phyloP scores from a whole-genome alignment of 305 asterid species.

The Fraxinus angustifolia region DNA sequence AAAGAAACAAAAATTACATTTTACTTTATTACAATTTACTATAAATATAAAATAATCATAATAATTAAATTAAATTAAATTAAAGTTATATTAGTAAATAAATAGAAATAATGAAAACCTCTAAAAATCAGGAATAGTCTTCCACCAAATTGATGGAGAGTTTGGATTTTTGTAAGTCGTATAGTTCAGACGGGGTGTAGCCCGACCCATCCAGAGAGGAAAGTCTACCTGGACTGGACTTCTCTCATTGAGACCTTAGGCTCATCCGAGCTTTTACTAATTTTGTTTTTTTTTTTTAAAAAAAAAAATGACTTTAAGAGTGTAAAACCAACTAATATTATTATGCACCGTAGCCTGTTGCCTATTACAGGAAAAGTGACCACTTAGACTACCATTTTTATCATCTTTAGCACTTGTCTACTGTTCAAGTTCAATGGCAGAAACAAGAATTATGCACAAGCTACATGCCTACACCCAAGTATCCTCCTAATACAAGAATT shows the following conservation, averaged over 20 bases:
- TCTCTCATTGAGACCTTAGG: too few relatives aligned
- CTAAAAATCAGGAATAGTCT: not conserved
- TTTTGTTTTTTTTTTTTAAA: too few relatives aligned
- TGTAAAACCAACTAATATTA: not conserved
- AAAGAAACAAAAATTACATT: too few relatives aligned
- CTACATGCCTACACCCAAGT: not conserved
- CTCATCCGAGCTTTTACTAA: too few relatives aligned
- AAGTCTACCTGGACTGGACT: not conserved
- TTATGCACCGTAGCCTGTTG: not conserved
- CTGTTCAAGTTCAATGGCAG: too few relatives aligned
- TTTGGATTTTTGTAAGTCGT: not conserved
- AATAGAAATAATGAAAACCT: not conserved
- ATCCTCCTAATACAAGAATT: not conserved
- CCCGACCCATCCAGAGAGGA: not conserved
- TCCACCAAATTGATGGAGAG: not conserved
- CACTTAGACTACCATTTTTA: not conserved
- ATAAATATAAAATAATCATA: too few relatives aligned
- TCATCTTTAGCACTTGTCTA: too few relatives aligned
- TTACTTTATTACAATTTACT: not conserved
- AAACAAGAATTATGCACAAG: not conserved
- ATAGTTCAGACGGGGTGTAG: not conserved
- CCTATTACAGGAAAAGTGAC: not conserved
- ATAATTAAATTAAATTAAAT: too few relatives aligned
- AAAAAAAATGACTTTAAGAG: not conserved
- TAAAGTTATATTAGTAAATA: too few relatives aligned